Evolutionary conservation across 2,329 filamentous ascomycete genomes (phyloP).

Genomic region (Volutella citrinella): DNA sequence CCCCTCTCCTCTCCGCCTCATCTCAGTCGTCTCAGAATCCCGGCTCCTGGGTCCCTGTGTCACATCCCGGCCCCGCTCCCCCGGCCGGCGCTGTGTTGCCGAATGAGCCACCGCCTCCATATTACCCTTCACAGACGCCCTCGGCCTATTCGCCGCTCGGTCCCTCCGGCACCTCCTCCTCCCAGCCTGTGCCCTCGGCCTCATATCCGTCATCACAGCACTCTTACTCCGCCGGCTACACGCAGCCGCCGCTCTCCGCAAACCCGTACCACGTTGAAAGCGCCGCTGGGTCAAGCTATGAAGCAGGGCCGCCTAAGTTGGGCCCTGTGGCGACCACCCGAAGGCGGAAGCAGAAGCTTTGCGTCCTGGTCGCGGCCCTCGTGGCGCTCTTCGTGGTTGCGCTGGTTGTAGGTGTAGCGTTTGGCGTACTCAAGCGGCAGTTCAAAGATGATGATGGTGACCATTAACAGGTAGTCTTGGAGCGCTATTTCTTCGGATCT

Average conservation of each 20-base stretch:
- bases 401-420: constrained; percentile 22
- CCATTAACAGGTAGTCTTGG: constrained; percentile 2
- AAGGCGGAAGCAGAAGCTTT: constrained; percentile 18
- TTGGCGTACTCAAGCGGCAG: constrained; percentile 24
- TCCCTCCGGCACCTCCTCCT: no score
- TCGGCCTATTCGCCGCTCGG: constrained; percentile 22
- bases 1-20: constrained; percentile 11
- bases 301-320: constrained; percentile 16
- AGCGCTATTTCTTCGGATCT: no score
- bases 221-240: constrained; percentile 9
- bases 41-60: no score
- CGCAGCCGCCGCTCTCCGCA: constrained; percentile 11
- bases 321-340: constrained; percentile 21
- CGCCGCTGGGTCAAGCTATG: constrained; percentile 14
- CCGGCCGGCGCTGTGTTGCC: no score
- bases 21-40: constrained; percentile 5
- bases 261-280: constrained; percentile 17
- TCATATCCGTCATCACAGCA: constrained; percentile 10
- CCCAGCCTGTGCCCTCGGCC: no score
- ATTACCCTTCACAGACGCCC: constrained; percentile 24
- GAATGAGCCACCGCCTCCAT: constrained; percentile 28
- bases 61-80: no score
- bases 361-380: constrained; percentile 16
- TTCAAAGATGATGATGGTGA: constrained; percentile 14
- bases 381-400: constrained; percentile 24